Evolutionary conservation across 1,139 yeast genomes (phyloP).

Genomic region (Sugiyamaella pinicola): DNA sequence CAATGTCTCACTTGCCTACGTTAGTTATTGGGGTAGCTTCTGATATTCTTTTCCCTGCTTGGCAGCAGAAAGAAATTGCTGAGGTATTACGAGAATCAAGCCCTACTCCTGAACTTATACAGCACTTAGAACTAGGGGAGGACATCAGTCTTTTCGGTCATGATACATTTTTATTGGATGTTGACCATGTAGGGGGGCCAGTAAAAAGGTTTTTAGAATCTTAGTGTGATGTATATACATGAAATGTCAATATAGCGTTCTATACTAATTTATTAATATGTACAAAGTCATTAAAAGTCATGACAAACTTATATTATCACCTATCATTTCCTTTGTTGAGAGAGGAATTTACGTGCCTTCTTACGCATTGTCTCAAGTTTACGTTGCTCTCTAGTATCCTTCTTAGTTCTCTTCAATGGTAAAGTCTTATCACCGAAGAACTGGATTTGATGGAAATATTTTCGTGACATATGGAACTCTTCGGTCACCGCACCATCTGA

Average conservation of each 20-base stretch:
- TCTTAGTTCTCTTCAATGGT: constrained; percentile 37
- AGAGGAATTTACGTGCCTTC: constrained; percentile 35
- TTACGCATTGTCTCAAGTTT: constrained; percentile 35
- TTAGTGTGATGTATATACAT: constrained; percentile 9
- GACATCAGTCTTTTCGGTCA: constrained; percentile 84
- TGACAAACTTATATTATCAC: no score
- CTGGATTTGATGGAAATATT: constrained; percentile 81
- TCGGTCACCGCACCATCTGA: constrained; percentile 74
- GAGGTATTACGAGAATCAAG: constrained; percentile 55
- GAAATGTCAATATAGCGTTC: no score
- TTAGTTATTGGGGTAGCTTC: constrained; percentile 89
- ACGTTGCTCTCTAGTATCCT: constrained; percentile 37
- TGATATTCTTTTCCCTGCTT: constrained; percentile 86
- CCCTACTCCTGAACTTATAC: constrained; percentile 43
- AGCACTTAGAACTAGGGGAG: constrained; percentile 72
- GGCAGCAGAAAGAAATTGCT: constrained; percentile 89
- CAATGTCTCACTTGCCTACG: constrained; percentile 64
- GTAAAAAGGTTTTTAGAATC: constrained; percentile 60
- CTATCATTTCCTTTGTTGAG: constrained; percentile 15
- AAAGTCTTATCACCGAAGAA: constrained; percentile 65
- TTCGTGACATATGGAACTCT: constrained; percentile 83
- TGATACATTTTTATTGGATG: constrained; percentile 80
- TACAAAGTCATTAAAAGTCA: background rate
- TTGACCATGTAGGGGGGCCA: constrained; percentile 79
- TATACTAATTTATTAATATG: constrained; percentile 10